Conservation (phyloP, 805 yeast species). For the Pachysolen tannophilus region DNA sequence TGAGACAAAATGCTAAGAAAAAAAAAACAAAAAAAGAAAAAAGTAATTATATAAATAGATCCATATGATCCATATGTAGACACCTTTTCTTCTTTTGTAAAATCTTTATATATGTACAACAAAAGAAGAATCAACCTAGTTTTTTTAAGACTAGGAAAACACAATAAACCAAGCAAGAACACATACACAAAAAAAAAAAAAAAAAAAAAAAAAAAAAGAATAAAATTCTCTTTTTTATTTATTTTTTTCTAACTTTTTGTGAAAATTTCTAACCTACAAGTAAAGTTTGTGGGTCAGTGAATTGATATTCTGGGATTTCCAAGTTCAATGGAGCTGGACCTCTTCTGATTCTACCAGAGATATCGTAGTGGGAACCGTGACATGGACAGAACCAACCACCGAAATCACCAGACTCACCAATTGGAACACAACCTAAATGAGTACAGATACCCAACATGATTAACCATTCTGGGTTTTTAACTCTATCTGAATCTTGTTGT, state of each 20-base stretch:
- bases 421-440: slow-evolving; percentile 99
- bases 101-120: too few relatives aligned
- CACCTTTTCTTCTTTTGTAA: too few relatives aligned
- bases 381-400: slow-evolving; percentile 99
- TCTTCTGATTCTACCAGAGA: slow-evolving; percentile 99
- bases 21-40: too few relatives aligned
- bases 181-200: too few relatives aligned
- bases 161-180: too few relatives aligned
- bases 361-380: slow-evolving; percentile 99
- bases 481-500: slow-evolving; percentile 88
- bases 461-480: slow-evolving; percentile 95
- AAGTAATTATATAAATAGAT: too few relatives aligned
- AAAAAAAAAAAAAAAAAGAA: too few relatives aligned
- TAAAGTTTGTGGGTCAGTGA: slow-evolving; percentile 71
- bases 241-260: neutral
- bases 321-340: slow-evolving; percentile 99
- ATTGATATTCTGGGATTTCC: slow-evolving; percentile 90
- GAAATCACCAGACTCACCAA: slow-evolving; percentile 98
- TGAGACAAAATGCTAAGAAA: too few relatives aligned
- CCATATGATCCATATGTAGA: too few relatives aligned
- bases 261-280: slow-evolving; percentile 94
- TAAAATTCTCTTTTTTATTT: neutral
- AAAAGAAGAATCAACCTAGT: too few relatives aligned
- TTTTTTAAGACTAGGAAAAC: too few relatives aligned
- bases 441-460: slow-evolving; percentile 99